Conservation (phyloP, 73 alveolate species). For the Symbiodinium natans region DNA sequence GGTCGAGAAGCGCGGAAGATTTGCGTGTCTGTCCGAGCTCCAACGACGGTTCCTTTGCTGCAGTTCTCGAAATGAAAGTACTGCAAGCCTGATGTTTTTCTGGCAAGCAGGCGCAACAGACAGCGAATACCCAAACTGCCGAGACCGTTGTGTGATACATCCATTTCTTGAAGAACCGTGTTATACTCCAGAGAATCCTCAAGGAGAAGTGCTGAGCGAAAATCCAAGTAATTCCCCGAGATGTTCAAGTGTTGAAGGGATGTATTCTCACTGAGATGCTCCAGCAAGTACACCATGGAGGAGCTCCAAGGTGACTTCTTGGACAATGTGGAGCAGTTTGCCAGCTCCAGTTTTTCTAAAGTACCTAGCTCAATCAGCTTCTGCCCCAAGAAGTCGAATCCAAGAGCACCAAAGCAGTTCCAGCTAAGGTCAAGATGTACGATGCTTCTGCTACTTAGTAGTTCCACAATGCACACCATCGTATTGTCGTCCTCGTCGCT, state of each 20-base stretch:
- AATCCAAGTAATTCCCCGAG: constrained; percentile 54
- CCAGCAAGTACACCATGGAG: constrained; percentile 54
- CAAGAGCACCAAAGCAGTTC: constrained; percentile 55
- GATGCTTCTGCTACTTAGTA: constrained; percentile 30
- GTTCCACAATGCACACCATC: constrained; percentile 47
- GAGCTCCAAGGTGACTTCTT: constrained; percentile 76
- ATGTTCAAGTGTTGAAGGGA: constrained; percentile 33
- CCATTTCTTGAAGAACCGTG: constrained; percentile 8
- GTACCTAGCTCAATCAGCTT: constrained; percentile 35
- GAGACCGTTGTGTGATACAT: constrained; percentile 47
- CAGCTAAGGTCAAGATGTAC: constrained; percentile 54
- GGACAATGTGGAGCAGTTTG: constrained; percentile 49
- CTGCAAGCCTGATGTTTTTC: constrained; percentile 66
- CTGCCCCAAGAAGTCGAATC: constrained; percentile 61
- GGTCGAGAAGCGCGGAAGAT: constrained; percentile 67
- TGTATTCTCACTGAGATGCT: constrained; percentile 30
- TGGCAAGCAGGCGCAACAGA: constrained; percentile 50
- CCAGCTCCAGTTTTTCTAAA: constrained; percentile 37
- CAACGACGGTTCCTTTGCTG: constrained; percentile 50
- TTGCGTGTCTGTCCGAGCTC: constrained; percentile 49
- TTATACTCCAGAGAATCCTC: constrained; percentile 66
- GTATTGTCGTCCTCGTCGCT: constrained; percentile 60
- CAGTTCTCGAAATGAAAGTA: constrained; percentile 53
- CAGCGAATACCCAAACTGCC: constrained; percentile 53
- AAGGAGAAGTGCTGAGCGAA: constrained; percentile 47